Base-by-base conservation (phyloP, 176 grass and related monocot species). In the Eremochloa ophiuroides region DNA sequence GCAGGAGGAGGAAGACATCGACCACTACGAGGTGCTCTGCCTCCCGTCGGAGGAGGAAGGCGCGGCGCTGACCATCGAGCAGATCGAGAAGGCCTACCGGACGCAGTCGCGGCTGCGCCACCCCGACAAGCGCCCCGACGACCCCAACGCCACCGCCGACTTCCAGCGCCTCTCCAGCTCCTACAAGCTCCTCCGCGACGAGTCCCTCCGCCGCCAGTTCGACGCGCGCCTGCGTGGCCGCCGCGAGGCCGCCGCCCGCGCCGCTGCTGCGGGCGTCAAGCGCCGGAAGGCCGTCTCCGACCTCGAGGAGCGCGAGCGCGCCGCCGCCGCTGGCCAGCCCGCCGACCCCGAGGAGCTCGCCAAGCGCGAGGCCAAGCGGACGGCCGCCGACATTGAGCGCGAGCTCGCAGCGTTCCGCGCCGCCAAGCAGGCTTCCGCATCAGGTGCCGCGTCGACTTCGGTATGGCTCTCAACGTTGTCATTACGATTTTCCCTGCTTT, bases 291-390 rank as follows among this genome's bases (percentile, higher is more conserved):
- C 88, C 53, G 88, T 89, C 10, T 78, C 88, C 0, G 93, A 98
- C 68, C 84, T 95, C 30, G 93, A 98, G 72, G 87, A 98, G 86
- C 85, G 96, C 33, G 96, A 95, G 82, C 83, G 90, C n/a, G 84
- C 90, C 5, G 82, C 64, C 0, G 82, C 83, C 18, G 66, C 72
- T 1, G 76, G 82, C 15, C 79, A 55, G 15, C 39, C 82, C 26
- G 6, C 82, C 29, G 75, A 87, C 25, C 74, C 85, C 0, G 86
- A 31, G 0, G 91, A 95, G 73, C 41, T 68, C 2, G 75, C 82
- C 53, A 84, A 42, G 75, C 81, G 86, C 4, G 76, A 74, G 77
- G 84, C 86, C 5, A 93, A 80, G 75, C 70, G 74, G 29, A 88
- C 46, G 8, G 86, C 82, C 2, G 85, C 85, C 9, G 84, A 89